Conservation (phyloP, 768 basidiomycete species). For the Rhodotorula taiwanensis region DNA sequence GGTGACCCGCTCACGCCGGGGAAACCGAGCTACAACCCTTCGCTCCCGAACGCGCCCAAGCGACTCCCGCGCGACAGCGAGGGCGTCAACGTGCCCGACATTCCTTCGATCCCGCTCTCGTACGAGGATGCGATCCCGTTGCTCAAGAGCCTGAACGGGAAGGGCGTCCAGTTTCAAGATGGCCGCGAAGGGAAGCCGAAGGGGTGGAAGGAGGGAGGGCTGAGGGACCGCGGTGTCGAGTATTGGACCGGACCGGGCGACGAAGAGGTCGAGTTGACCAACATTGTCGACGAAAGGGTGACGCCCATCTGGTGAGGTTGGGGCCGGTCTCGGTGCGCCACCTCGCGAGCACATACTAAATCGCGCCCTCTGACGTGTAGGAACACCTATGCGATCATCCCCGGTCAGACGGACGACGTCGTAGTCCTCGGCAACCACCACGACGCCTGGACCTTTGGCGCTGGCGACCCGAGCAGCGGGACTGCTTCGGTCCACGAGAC, state of each 20-base stretch:
- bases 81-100: conserved; percentile 56
- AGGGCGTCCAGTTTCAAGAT: conserved; percentile 43
- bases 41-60: conserved; percentile 55
- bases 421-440: conserved; percentile 82
- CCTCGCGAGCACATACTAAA: neutral
- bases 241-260: conserved; percentile 49
- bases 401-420: conserved; percentile 75
- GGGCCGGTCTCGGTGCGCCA: neutral
- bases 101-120: conserved; percentile 83
- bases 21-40: conserved; percentile 65
- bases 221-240: conserved; percentile 44
- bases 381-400: conserved; percentile 78
- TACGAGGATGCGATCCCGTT: conserved; percentile 73
- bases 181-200: conserved; percentile 39
- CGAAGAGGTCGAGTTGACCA: conserved; percentile 54
- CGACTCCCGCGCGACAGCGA: conserved; percentile 44
- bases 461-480: conserved; percentile 70
- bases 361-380: conserved; percentile 6
- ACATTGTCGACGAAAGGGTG: conserved; percentile 70
- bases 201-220: conserved; percentile 43
- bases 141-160: conserved; percentile 52
- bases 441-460: conserved; percentile 68
- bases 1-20: conserved; percentile 74
- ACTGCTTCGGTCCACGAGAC: conserved; percentile 72
- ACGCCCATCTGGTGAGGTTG: conserved; percentile 64